phyloP scores from a whole-genome alignment of 768 basidiomycete genomes.

The Omphalotus guepiniiformis region DNA sequence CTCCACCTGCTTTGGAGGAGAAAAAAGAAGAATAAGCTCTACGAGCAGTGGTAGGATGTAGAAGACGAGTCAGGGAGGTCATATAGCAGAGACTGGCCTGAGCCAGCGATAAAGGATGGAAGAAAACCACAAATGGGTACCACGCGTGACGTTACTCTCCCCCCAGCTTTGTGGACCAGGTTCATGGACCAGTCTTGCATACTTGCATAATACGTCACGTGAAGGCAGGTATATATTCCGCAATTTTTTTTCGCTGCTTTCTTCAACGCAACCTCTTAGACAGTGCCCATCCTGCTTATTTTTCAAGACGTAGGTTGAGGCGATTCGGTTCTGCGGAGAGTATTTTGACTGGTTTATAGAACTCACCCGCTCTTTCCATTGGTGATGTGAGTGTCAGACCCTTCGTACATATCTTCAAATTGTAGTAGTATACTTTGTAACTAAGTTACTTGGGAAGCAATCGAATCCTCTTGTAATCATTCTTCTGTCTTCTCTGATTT shows the following conservation, averaged over 20 bases:
- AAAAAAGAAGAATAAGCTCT: conserved; percentile 77
- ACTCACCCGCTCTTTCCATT: conserved; percentile 12
- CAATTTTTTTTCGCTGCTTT: not conserved
- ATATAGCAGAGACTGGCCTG: conserved; percentile 24
- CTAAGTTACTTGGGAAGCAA: not conserved
- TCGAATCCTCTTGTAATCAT: too few species aligned
- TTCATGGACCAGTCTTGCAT: too few species aligned
- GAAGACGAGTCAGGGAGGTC: conserved; percentile 48
- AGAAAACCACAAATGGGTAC: not conserved
- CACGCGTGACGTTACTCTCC: not conserved
- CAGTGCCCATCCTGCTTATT: conserved; percentile 17
- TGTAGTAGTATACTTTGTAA: not conserved
- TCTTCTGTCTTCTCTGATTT: not conserved
- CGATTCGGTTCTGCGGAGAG: conserved; percentile 20
- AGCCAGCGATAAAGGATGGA: not conserved
- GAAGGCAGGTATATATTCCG: not conserved
- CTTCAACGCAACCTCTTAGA: conserved; percentile 15
- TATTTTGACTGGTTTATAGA: conserved; percentile 13
- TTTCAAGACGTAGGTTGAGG: conserved; percentile 13
- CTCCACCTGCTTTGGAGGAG: conserved; percentile 71
- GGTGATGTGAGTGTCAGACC: conserved; percentile 30
- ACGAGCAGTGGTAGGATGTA: conserved; percentile 44
- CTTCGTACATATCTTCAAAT: conserved; percentile 12
- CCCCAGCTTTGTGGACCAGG: too few species aligned
- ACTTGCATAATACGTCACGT: too few species aligned